Conservation (phyloP, 257 asterid genomes). For the Fraxinus anomala region DNA sequence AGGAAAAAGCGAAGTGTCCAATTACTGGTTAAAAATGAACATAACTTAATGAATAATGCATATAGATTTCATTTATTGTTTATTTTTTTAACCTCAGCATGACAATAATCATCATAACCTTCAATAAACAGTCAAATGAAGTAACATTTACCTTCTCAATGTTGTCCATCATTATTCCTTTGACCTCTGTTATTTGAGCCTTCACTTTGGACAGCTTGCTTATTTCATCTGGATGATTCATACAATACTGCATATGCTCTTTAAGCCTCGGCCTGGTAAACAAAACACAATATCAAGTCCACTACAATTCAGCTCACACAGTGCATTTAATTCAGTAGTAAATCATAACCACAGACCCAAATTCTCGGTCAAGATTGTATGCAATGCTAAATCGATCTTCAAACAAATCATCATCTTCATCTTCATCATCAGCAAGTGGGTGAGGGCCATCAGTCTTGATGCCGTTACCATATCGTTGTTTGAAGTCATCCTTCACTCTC, state of each 20-base stretch:
- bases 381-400: conserved; percentile 96
- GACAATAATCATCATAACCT: neutral
- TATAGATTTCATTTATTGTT: neutral
- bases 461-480: conserved; percentile 70
- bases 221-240: conserved; percentile 95
- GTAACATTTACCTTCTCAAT: conserved; percentile 76
- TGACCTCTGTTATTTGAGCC: conserved; percentile 96
- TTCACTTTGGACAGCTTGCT: conserved; percentile 87
- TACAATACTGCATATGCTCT: conserved; percentile 94
- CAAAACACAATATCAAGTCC: conserved; percentile 23
- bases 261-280: conserved; percentile 80
- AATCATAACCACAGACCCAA: conserved; percentile 59
- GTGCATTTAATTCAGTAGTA: neutral
- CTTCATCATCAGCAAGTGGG: conserved; percentile 73
- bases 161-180: conserved; percentile 98
- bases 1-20: neutral
- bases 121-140: conserved; percentile 4
- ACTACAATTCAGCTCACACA: neutral
- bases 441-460: conserved; percentile 65
- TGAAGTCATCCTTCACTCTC: conserved; percentile 94
- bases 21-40: neutral
- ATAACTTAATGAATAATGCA: conserved; percentile 2
- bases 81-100: neutral
- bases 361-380: conserved; percentile 93
- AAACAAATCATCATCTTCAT: conserved; percentile 80